Conservation (phyloP, 2,329 filamentous ascomycete genomes). For the Zarea fungicola region DNA sequence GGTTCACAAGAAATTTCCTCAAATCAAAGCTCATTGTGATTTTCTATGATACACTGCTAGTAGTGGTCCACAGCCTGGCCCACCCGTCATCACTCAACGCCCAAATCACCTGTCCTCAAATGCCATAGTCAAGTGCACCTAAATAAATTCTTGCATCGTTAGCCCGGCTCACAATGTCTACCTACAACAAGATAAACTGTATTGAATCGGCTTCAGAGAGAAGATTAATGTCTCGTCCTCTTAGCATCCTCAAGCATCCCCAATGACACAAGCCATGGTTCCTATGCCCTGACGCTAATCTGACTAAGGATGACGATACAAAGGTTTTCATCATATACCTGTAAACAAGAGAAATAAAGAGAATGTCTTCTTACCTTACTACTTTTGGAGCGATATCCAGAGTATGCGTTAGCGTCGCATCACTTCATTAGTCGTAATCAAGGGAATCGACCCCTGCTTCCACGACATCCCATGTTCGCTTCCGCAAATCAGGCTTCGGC, state of each 20-base stretch:
- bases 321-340: constrained; percentile 70
- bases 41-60: no score
- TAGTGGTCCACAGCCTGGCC: no score
- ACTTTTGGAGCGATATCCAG: no score
- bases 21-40: no score
- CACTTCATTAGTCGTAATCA: constrained; percentile 61
- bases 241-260: constrained; percentile 29
- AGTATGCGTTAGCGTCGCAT: constrained; percentile 30
- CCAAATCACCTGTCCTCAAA: no score
- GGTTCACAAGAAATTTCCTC: no score
- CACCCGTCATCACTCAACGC: no score
- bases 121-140: no score
- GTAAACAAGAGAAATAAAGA: constrained; percentile 13
- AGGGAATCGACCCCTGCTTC: constrained; percentile 55
- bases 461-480: constrained; percentile 63
- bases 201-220: constrained; percentile 40
- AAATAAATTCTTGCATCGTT: background rate
- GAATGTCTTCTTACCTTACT: constrained; percentile 8
- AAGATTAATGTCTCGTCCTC: constrained; percentile 51
- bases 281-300: constrained; percentile 41
- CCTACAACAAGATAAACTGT: background rate
- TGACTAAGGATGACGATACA: constrained; percentile 98
- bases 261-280: constrained; percentile 25
- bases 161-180: background rate
- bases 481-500: constrained; percentile 57